Base-by-base conservation (phyloP, 78 protist species). In the Dictyostelium brefeldianum region DNA sequence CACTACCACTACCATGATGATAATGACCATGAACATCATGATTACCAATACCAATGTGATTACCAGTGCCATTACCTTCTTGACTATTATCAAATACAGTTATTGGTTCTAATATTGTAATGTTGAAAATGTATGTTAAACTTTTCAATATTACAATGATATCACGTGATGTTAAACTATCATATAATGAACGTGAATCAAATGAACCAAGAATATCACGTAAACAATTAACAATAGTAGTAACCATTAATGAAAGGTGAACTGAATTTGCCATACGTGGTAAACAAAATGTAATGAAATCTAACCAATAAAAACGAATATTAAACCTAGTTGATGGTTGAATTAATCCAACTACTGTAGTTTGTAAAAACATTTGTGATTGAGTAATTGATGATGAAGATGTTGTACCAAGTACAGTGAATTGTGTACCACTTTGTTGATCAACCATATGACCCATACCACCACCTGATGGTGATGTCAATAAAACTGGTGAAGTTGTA, bases 261-360 rank as follows among this genome's bases (percentile, higher is more conserved):
- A 78, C 9, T 11, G 89, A 90, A 29, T 47, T 59, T 22, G 78
- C 56, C 95, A 90, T 90, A 75, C 89, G 75, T 10, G 95, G 95
- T 14, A 90, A 46, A 82, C 89, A 82, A 29, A 82, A 90, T 5
- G 84, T 90, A 2, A 90, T 90, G 67, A 90, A 90, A 64, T 90
- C 95, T 11, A 90, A 31, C 95, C 95, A 90, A 79, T 90, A 90
- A 78, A 90, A 90, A 11, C 95, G 5, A 48, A 90, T 90, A 29
- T 90, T 90, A 31, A 89, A 90, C 22, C 83, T 53, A 11, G 95
- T 54, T 1, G 89, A 82, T 25, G 95, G 87, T 67, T 90, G 95
- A 48, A 79, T 82, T n/a, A 90, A 50, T 8, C 95, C 95, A 1
- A 90, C 89, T 27, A 90, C 83, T 20, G 90, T 82, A n/a, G 95